Percentiles rank a stretch among this genome's conserved stretches.
Evolutionary conservation across 495 filamentous ascomycete genomes (phyloP).

Genomic region (Podospora appendiculata): DNA sequence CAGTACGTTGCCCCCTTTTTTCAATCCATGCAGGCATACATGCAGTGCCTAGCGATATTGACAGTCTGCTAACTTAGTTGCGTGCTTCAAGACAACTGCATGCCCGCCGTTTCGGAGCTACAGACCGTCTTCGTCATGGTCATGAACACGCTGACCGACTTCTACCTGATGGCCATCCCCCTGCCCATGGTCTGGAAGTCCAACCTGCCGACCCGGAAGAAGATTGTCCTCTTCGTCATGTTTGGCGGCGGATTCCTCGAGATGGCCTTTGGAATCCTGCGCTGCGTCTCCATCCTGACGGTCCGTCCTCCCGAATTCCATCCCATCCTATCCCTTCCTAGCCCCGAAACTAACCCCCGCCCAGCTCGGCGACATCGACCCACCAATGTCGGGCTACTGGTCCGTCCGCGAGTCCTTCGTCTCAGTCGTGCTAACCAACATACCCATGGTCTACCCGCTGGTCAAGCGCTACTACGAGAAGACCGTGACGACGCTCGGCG

Average conservation of each 20-base stretch:
- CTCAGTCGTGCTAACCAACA: slow-evolving; percentile 50
- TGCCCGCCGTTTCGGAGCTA: neutral
- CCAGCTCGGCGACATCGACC: slow-evolving; percentile 37
- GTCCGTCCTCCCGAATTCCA: neutral
- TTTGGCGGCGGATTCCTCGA: neutral
- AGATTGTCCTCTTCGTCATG: neutral
- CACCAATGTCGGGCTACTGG: slow-evolving; percentile 50
- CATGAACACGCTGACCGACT: neutral
- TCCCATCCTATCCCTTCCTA: neutral
- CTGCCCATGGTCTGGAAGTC: neutral
- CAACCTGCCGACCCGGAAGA: neutral
- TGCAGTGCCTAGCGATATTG: neutral
- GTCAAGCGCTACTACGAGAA: slow-evolving; percentile 7
- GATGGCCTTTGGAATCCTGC: neutral
- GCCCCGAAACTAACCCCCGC: slow-evolving; percentile 1
- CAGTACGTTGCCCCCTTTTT: slow-evolving; percentile 27
- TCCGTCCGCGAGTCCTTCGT: slow-evolving; percentile 58
- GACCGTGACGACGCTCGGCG: neutral
- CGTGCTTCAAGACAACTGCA: neutral
- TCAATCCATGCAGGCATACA: too few relatives aligned
- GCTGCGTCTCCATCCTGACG: neutral
- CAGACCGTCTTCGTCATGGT: neutral
- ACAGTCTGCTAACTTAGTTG: neutral
- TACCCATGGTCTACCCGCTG: slow-evolving; percentile 53
- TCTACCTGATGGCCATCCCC: neutral